Conservation (phyloP, 306 rosid genomes). For the Vachellia pachyceras region DNA sequence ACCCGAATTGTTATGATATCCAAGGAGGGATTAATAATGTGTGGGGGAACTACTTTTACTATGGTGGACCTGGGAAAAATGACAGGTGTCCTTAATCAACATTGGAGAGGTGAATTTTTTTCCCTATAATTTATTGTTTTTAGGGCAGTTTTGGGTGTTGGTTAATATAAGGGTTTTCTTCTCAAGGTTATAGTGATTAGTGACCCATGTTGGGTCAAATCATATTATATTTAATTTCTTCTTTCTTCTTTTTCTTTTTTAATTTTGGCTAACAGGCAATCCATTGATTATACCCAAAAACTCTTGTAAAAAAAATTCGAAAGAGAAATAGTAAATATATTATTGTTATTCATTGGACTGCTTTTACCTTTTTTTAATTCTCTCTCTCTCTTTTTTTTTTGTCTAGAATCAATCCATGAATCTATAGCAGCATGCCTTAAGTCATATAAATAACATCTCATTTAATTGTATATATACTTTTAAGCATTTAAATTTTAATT, state of each 20-base stretch:
- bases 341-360: slow-evolving; percentile 35
- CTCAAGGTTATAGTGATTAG: slow-evolving; percentile 57
- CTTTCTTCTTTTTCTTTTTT: slow-evolving; percentile 23
- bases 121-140: neutral
- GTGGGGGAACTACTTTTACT: slow-evolving; percentile 96
- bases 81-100: slow-evolving; percentile 82
- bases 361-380: neutral
- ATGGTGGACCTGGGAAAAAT: slow-evolving; percentile 98
- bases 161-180: slow-evolving; percentile 46
- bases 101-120: neutral
- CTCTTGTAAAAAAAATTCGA: slow-evolving; percentile 62
- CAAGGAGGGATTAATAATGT: slow-evolving; percentile 86
- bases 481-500: no score
- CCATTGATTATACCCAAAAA: slow-evolving; percentile 53
- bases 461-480: neutral
- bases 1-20: slow-evolving; percentile 91
- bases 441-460: neutral
- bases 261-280: slow-evolving; percentile 58
- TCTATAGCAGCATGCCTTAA: neutral
- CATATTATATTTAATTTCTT: slow-evolving; percentile 43
- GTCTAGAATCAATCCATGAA: neutral
- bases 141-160: slow-evolving; percentile 58
- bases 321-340: slow-evolving; percentile 66
- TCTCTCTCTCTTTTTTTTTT: no score
- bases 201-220: slow-evolving; percentile 58